A percentile compares a stretch with the other conserved stretches of the same genome.
Evolutionary conservation across 2,329 filamentous ascomycete species (phyloP).

Genomic region (Alternaria postmessia): DNA sequence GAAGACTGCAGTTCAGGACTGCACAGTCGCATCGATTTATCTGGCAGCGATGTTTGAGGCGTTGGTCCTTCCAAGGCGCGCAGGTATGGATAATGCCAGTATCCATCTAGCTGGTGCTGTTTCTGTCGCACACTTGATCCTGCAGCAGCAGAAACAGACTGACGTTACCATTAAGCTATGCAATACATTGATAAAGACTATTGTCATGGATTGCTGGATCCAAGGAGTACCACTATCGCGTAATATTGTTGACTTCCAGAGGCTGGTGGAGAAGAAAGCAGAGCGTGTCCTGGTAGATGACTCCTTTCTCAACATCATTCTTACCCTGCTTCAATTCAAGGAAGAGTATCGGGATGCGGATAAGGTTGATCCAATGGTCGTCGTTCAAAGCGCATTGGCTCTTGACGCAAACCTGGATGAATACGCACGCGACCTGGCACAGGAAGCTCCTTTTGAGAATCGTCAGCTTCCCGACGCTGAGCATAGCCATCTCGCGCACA

Average conservation of each 20-base stretch:
- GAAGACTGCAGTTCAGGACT: conserved; percentile 21
- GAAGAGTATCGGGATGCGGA: conserved; percentile 11
- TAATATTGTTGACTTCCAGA: conserved; percentile 24
- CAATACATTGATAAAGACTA: conserved; percentile 28
- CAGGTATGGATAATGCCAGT: conserved; percentile 31
- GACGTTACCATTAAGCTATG: conserved; percentile 23
- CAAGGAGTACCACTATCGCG: conserved; percentile 30
- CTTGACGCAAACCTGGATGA: conserved; percentile 25
- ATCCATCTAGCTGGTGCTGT: conserved; percentile 42
- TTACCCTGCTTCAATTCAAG: conserved; percentile 27
- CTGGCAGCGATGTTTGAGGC: conserved; percentile 41
- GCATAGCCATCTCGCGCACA: conserved; percentile 22
- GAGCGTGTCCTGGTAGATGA: conserved; percentile 20
- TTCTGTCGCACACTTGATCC: conserved; percentile 30
- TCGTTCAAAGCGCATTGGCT: conserved; percentile 21
- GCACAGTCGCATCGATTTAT: conserved; percentile 36
- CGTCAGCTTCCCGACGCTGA: conserved; percentile 11
- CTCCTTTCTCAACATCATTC: conserved; percentile 29
- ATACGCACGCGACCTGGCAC: conserved; percentile 26
- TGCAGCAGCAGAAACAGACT: conserved; percentile 25
- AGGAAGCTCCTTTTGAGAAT: conserved; percentile 17
- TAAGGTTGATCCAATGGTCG: conserved; percentile 5
- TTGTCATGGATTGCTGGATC: conserved; percentile 39
- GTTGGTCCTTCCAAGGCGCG: conserved; percentile 25
- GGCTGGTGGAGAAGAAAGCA: conserved; percentile 15